A percentile compares a stretch with the other conserved stretches of the same genome.
Conservation (phyloP, 495 filamentous ascomycete species). For the Lophiotrema nucula region DNA sequence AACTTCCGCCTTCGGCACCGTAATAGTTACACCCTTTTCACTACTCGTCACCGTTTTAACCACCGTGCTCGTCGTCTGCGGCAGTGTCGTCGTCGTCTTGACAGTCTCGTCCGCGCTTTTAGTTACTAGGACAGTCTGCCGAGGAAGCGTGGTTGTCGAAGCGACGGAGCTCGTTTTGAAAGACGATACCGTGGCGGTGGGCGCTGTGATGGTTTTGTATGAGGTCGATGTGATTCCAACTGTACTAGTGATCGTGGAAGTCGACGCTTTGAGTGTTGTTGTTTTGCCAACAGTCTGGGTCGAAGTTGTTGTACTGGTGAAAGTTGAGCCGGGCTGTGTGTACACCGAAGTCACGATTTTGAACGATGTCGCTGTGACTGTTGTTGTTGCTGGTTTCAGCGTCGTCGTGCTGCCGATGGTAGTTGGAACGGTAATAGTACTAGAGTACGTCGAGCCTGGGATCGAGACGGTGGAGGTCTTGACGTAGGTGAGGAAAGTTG, state of each 20-base stretch:
- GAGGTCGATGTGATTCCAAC: not conserved
- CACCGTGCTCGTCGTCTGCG: not conserved
- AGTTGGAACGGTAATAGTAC: not conserved
- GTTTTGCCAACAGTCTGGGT: not conserved
- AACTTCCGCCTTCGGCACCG: not conserved
- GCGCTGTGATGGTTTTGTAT: not conserved
- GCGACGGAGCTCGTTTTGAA: not conserved
- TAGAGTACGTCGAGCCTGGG: not conserved
- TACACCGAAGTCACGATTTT: not conserved
- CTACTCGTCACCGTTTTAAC: not conserved
- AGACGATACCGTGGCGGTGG: not conserved
- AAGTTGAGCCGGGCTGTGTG: not conserved
- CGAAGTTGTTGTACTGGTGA: not conserved
- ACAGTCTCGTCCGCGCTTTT: not conserved
- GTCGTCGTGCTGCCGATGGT: not conserved
- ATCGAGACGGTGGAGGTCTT: not conserved
- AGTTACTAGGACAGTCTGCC: not conserved
- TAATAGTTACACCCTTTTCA: too few species aligned
- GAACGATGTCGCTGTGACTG: not conserved
- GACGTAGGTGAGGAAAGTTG: slow-evolving; percentile 1
- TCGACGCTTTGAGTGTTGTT: slow-evolving; percentile 1
- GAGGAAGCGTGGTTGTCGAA: not conserved
- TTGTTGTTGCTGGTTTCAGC: not conserved
- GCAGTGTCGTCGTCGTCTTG: not conserved
- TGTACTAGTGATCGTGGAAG: not conserved